Conservation (phyloP, 345 rosid species). For the Hibiscus syriacus region DNA sequence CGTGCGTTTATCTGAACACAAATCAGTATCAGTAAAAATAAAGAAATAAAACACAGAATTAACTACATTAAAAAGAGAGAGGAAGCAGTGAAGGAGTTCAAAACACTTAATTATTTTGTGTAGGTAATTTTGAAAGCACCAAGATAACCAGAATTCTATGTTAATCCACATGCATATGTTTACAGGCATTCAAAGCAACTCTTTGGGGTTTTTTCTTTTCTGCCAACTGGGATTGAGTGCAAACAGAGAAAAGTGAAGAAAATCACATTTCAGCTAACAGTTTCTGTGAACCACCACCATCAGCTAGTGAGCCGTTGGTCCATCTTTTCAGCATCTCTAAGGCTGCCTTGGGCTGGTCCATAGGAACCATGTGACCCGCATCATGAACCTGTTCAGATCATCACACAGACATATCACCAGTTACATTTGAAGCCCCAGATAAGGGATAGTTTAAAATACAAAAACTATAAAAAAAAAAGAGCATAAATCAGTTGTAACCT, state of each 20-base stretch:
- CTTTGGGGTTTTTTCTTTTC: not conserved
- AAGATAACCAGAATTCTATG: not conserved
- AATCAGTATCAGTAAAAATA: too few species aligned
- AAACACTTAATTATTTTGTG: not conserved
- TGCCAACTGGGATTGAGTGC: not conserved
- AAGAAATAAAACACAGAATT: not conserved
- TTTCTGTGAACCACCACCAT: conserved; percentile 18
- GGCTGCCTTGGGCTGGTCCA: conserved; percentile 94
- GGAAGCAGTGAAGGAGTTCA: not conserved
- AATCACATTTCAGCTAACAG: conserved; percentile 66
- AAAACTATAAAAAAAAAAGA: too few species aligned
- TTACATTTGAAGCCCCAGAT: not conserved
- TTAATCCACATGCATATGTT: not conserved
- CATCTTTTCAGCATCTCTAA: conserved; percentile 82
- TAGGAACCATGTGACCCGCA: conserved; percentile 99
- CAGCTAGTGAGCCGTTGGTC: conserved; percentile 49
- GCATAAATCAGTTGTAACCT: too few species aligned
- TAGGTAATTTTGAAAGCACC: not conserved
- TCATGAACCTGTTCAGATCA: conserved; percentile 54
- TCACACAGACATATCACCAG: conserved; percentile 11
- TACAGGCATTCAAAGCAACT: conserved; percentile 2
- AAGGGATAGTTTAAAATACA: too few species aligned
- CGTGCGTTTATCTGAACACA: too few species aligned
- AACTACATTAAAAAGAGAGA: not conserved
- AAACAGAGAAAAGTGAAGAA: not conserved